Conservation (phyloP, 768 basidiomycete genomes). For the Pholiota conissans region DNA sequence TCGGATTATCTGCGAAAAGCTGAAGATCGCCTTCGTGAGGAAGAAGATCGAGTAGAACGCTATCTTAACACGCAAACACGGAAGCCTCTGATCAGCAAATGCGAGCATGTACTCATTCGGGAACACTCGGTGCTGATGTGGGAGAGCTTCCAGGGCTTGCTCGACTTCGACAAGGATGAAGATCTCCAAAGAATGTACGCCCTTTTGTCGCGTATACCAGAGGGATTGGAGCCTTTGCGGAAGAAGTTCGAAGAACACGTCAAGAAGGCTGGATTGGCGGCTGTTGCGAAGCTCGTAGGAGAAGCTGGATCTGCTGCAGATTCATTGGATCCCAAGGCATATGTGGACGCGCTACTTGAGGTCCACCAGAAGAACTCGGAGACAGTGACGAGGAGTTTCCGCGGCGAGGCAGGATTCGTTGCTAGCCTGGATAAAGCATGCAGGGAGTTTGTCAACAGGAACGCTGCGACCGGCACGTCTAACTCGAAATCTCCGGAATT, state of each 20-base stretch:
- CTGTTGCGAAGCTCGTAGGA: slow-evolving; percentile 74
- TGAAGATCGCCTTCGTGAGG: slow-evolving; percentile 88
- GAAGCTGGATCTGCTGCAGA: slow-evolving; percentile 55
- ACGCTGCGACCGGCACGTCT: slow-evolving; percentile 84
- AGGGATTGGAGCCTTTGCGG: slow-evolving; percentile 87
- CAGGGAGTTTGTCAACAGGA: slow-evolving; percentile 92
- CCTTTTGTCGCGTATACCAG: slow-evolving; percentile 85
- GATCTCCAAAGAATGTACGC: slow-evolving; percentile 95
- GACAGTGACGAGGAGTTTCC: slow-evolving; percentile 85
- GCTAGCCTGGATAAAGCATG: slow-evolving; percentile 94
- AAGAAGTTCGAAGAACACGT: slow-evolving; percentile 96
- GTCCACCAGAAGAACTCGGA: slow-evolving; percentile 92
- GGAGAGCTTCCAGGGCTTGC: slow-evolving; percentile 87
- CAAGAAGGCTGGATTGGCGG: slow-evolving; percentile 82
- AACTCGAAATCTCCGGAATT: slow-evolving; percentile 90
- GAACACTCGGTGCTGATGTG: slow-evolving; percentile 84
- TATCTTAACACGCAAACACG: slow-evolving; percentile 90
- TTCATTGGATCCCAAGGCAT: slow-evolving; percentile 85
- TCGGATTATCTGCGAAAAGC: slow-evolving; percentile 96
- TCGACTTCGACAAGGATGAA: slow-evolving; percentile 93
- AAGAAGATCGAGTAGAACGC: slow-evolving; percentile 92
- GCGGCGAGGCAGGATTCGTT: slow-evolving; percentile 91
- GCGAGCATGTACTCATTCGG: slow-evolving; percentile 90
- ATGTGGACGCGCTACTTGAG: slow-evolving; percentile 89
- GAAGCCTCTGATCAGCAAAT: slow-evolving; percentile 76